Percentiles rank a stretch among this genome's conserved stretches.
Evolutionary conservation across 768 basidiomycete species (phyloP).

Genomic region (Chiua virens): DNA sequence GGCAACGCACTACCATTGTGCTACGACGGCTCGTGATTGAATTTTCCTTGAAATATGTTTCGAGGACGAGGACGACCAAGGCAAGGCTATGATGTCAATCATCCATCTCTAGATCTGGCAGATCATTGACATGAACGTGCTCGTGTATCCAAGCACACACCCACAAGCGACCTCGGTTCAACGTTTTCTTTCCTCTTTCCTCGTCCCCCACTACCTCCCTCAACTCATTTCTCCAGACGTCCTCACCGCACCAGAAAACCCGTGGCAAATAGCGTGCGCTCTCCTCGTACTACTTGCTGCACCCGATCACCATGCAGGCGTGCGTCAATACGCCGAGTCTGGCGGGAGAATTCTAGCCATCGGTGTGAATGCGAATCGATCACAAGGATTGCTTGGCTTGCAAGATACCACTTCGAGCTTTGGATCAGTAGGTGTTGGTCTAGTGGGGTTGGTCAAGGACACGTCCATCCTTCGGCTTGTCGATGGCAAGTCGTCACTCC

Average conservation of each 20-base stretch:
- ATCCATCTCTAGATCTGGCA: no score
- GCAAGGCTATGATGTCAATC: background rate
- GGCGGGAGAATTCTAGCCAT: constrained; percentile 77
- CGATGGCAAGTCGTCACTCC: constrained; percentile 21
- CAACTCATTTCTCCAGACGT: constrained; percentile 60
- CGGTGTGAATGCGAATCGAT: constrained; percentile 59
- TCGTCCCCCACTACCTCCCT: constrained; percentile 77
- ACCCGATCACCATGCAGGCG: constrained; percentile 40
- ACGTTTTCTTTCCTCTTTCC: constrained; percentile 54
- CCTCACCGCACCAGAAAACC: constrained; percentile 59
- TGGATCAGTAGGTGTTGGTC: constrained; percentile 34
- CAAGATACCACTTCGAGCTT: constrained; percentile 40
- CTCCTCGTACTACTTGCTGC: constrained; percentile 78
- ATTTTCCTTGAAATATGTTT: no score
- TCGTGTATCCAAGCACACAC: constrained; percentile 68
- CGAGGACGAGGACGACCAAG: background rate
- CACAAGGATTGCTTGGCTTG: constrained; percentile 36
- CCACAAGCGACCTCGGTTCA: constrained; percentile 45
- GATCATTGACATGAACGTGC: constrained; percentile 58
- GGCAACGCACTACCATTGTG: constrained; percentile 41
- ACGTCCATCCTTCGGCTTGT: constrained; percentile 24
- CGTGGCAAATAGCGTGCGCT: constrained; percentile 76
- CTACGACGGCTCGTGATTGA: constrained; percentile 33
- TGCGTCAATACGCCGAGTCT: constrained; percentile 58
- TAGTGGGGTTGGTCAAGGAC: constrained; percentile 34